Evolutionary conservation across 768 basidiomycete genomes (phyloP).

Genomic region (Leucogyrophana mollusca): DNA sequence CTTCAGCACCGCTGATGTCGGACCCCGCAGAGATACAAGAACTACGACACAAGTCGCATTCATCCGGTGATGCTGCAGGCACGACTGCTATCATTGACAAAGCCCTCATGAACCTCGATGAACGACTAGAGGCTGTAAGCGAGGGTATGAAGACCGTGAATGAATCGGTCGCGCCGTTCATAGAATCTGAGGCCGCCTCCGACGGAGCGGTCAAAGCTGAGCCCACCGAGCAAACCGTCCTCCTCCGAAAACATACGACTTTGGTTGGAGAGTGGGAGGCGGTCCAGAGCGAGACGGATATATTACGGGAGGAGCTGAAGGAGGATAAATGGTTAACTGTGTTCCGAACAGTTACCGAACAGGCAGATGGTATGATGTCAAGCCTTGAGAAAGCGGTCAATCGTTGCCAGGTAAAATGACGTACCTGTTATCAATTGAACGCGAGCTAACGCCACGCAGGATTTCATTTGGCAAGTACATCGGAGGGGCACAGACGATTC

Average conservation of each 20-base stretch:
- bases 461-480: slow-evolving; percentile 85
- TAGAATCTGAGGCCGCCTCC: slow-evolving; percentile 47
- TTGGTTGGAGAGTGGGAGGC: slow-evolving; percentile 78
- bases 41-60: slow-evolving; percentile 82
- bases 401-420: slow-evolving; percentile 72
- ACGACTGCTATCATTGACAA: slow-evolving; percentile 77
- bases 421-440: too few relatives aligned
- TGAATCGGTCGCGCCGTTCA: slow-evolving; percentile 62
- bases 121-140: slow-evolving; percentile 71
- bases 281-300: slow-evolving; percentile 76
- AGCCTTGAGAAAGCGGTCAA: slow-evolving; percentile 91
- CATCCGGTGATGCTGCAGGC: slow-evolving; percentile 51
- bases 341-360: slow-evolving; percentile 90
- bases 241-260: slow-evolving; percentile 74
- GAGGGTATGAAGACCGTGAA: slow-evolving; percentile 69
- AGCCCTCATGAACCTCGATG: slow-evolving; percentile 76
- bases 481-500: slow-evolving; percentile 49
- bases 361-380: slow-evolving; percentile 97
- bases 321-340: slow-evolving; percentile 98
- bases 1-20: slow-evolving; percentile 2
- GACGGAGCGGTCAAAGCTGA: slow-evolving; percentile 43
- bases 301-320: slow-evolving; percentile 87
- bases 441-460: slow-evolving; percentile 40
- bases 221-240: slow-evolving; percentile 34
- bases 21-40: slow-evolving; percentile 78